phyloP scores from a whole-genome alignment of 1,284 basidiomycete species.

The Moesziomyces sp. region DNA sequence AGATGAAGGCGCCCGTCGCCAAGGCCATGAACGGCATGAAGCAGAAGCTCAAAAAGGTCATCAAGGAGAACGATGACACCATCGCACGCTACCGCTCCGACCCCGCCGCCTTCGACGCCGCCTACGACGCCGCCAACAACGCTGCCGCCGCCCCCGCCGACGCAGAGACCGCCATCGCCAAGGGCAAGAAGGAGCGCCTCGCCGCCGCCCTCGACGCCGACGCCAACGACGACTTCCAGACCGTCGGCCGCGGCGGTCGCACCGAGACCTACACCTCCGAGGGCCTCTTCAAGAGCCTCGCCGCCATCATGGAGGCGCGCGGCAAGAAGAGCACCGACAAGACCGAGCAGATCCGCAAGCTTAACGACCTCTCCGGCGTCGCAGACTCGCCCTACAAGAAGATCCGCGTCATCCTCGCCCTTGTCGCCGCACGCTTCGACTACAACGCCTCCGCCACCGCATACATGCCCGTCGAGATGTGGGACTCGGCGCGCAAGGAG shows the following conservation, averaged over 20 bases:
- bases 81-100: slow-evolving; percentile 79
- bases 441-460: slow-evolving; percentile 88
- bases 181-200: slow-evolving; percentile 70
- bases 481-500: slow-evolving; percentile 87
- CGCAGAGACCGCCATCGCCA: slow-evolving; percentile 69
- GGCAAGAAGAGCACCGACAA: slow-evolving; percentile 98
- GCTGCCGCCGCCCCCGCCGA: slow-evolving; percentile 70
- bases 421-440: slow-evolving; percentile 95
- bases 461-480: slow-evolving; percentile 91
- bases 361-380: slow-evolving; percentile 87
- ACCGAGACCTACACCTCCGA: slow-evolving; percentile 85
- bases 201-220: slow-evolving; percentile 66
- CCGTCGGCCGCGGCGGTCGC: slow-evolving; percentile 90
- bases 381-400: slow-evolving; percentile 85
- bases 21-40: slow-evolving; percentile 96
- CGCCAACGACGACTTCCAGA: slow-evolving; percentile 82
- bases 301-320: slow-evolving; percentile 90
- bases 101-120: slow-evolving; percentile 82
- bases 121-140: slow-evolving; percentile 68
- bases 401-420: slow-evolving; percentile 91
- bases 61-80: slow-evolving; percentile 87
- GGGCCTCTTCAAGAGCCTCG: slow-evolving; percentile 90
- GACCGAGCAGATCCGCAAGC: slow-evolving; percentile 88
- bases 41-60: slow-evolving; percentile 92
- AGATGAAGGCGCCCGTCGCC: slow-evolving; percentile 94